A percentile compares a stretch with the other conserved stretches of the same genome.
Evolutionary conservation across 768 basidiomycete genomes (phyloP).

Genomic region (Scleroderma bovista): DNA sequence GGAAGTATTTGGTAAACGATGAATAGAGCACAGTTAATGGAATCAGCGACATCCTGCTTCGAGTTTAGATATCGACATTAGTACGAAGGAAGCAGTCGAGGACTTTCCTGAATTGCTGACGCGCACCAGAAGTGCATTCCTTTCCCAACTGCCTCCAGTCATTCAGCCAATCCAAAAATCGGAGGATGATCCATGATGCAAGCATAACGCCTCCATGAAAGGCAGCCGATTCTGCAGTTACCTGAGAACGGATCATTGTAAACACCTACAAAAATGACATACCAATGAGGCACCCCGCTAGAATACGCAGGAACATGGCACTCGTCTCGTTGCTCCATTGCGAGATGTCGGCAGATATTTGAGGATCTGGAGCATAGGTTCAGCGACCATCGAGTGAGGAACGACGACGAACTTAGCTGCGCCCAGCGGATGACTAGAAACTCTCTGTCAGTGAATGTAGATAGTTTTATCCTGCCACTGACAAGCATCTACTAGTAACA

Average conservation of each 20-base stretch:
- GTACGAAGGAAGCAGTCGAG: background rate
- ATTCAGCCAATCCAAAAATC: constrained; percentile 32
- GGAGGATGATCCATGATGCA: constrained; percentile 50
- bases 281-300: constrained; percentile 65
- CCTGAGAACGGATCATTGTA: background rate
- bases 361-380: constrained; percentile 31
- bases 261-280: constrained; percentile 2
- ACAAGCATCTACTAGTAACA: constrained; percentile 73
- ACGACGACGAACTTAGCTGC: constrained; percentile 47
- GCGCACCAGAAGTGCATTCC: constrained; percentile 42
- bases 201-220: constrained; percentile 67
- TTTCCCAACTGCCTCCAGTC: constrained; percentile 17
- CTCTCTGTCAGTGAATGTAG: background rate
- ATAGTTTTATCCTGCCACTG: constrained; percentile 23
- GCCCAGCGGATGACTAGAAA: constrained; percentile 72
- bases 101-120: constrained; percentile 55
- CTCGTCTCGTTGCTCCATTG: constrained; percentile 52
- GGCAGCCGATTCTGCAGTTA: constrained; percentile 58
- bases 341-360: constrained; percentile 31
- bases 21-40: constrained; percentile 80
- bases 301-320: constrained; percentile 47
- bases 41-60: constrained; percentile 58
- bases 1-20: constrained; percentile 77
- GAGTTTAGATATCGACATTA: background rate
- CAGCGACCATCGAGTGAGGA: background rate